Evolutionary conservation across 2,329 filamentous ascomycete species (phyloP).

Genomic region (Fusarium xyrophilum): DNA sequence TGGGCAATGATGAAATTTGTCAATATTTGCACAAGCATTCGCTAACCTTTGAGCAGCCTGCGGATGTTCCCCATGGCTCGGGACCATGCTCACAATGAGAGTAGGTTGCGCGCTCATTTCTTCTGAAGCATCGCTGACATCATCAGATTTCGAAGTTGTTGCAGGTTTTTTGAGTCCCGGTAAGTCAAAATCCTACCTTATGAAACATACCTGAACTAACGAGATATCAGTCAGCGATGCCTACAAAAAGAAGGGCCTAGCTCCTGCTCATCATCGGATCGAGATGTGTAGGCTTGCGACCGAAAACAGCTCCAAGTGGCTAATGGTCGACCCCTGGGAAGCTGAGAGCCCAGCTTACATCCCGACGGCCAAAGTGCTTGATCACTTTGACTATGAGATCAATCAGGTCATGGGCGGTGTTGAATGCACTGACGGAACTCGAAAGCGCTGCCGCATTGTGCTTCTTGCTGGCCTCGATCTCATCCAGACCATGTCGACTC

Average conservation of each 20-base stretch:
- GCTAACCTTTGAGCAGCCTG: constrained; percentile 12
- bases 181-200: constrained; percentile 23
- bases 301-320: constrained; percentile 72
- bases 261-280: constrained; percentile 48
- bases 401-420: constrained; percentile 80
- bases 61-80: constrained; percentile 81
- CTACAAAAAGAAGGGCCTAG: constrained; percentile 50
- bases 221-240: constrained; percentile 42
- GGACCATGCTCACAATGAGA: constrained; percentile 70
- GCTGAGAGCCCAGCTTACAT: constrained; percentile 81
- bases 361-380: constrained; percentile 86
- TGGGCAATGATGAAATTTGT: neutral
- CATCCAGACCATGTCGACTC: constrained; percentile 75
- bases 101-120: constrained; percentile 29
- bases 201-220: neutral
- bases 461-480: constrained; percentile 82
- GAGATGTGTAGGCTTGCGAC: constrained; percentile 87
- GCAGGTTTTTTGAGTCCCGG: constrained; percentile 66
- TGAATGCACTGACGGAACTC: constrained; percentile 69
- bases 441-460: constrained; percentile 74
- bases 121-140: constrained; percentile 4
- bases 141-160: constrained; percentile 74
- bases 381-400: constrained; percentile 91
- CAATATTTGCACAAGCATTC: neutral
- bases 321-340: constrained; percentile 91